Evolutionary conservation across 371 early-diverging fungal genomes (phyloP).

Genomic region (Lichtheimia ornata): DNA sequence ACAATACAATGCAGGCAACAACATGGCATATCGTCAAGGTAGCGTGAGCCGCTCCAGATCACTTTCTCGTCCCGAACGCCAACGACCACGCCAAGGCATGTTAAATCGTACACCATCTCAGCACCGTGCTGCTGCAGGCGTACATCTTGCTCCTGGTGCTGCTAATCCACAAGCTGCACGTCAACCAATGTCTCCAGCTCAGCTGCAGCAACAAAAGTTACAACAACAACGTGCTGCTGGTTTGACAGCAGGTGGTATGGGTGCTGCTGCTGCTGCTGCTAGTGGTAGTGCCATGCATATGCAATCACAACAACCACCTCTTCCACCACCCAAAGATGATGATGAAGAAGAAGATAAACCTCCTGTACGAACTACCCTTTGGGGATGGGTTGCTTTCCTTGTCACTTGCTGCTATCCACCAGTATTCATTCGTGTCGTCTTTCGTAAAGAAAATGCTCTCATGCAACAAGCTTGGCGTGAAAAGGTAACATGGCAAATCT

Average conservation of each 20-base stretch:
- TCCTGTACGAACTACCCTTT: slow-evolving; percentile 50
- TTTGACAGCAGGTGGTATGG: slow-evolving; percentile 14
- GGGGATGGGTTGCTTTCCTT: slow-evolving; percentile 55
- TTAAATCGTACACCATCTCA: slow-evolving; percentile 41
- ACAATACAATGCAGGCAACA: slow-evolving; percentile 23
- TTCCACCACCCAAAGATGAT: slow-evolving; percentile 8
- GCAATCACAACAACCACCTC: slow-evolving; percentile 14
- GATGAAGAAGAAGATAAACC: slow-evolving; percentile 41
- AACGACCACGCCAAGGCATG: slow-evolving; percentile 48
- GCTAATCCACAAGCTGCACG: slow-evolving; percentile 13
- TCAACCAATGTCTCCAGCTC: slow-evolving; percentile 46
- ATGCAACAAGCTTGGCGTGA: slow-evolving; percentile 73
- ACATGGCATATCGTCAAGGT: slow-evolving; percentile 15
- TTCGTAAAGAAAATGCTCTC: slow-evolving; percentile 43
- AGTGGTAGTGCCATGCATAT: slow-evolving; percentile 32
- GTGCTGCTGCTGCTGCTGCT: slow-evolving; percentile 37
- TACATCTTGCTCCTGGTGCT: slow-evolving; percentile 10
- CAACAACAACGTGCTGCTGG: slow-evolving; percentile 30
- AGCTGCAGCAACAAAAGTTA: slow-evolving; percentile 47
- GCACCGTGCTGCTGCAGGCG: slow-evolving; percentile 18
- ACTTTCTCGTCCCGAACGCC: slow-evolving; percentile 49
- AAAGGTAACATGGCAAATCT: slow-evolving; percentile 38
- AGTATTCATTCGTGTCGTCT: slow-evolving; percentile 49
- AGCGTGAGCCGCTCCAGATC: slow-evolving; percentile 43
- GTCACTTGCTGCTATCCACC: slow-evolving; percentile 60